Base-by-base conservation (phyloP, 345 rosid genomes). In the Clausena lansium region DNA sequence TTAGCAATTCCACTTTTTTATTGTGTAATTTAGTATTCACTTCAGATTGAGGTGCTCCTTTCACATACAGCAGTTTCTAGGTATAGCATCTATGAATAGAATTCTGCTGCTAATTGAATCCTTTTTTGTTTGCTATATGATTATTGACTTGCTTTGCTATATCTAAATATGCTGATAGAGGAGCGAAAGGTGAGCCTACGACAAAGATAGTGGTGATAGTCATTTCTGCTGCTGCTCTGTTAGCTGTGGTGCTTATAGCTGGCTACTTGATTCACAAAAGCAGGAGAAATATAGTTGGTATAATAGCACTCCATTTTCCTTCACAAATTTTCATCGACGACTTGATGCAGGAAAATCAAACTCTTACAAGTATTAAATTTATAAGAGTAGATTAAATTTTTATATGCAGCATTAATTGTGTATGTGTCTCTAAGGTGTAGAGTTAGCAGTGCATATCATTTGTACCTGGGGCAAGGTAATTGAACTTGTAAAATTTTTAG, bases 21-120 rank as follows among this genome's bases (percentile, higher is more conserved):
- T 52, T 20, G 13, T 47, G 17, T 6, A 70, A 47, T 3, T 70
- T 70, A 71, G 20, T 50, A 60, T 0, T 75, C 36, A 70, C 69
- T 69, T 66, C 75, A 55, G 70, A 80, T 63, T 45, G 80, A 74
- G 86, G 24, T 4, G 52, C 8, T 11, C 15, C 7, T 45, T 14
- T 39, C 32, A 14, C 57, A 68, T 41, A n/a, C 41, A 39, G 1
- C 33, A 4, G 54, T 1, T 8, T 38, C 41, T 38, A 10, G 35
- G 39, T 70, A 20, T 20, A 22, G 45, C 19, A 22, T 55, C 2
- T 55, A 8, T 19, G 33, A 20, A 33, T 71, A 1, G 55, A 50
- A 13, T 4, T 30, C 2, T 11, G 2, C 4, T 30, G 30, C 33
- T 22, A 11, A 9, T 50, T 71, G 15, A 55, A 19, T 55, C 6